Conservation (phyloP, 1,284 basidiomycete species). For the Termitomyces sp. region DNA sequence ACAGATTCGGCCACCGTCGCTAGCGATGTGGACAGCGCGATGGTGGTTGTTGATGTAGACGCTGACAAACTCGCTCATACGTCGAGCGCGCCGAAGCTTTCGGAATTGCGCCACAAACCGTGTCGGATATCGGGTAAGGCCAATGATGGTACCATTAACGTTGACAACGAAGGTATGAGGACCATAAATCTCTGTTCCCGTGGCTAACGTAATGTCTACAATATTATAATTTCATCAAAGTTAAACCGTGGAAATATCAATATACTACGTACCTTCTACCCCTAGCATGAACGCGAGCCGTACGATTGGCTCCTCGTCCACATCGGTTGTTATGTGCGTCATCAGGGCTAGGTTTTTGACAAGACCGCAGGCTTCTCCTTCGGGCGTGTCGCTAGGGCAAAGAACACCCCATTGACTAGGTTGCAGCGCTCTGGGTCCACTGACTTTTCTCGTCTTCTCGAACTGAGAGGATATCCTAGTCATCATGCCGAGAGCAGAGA, state of each 20-base stretch:
- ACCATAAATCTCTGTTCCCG: constrained; percentile 94
- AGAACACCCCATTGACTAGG: constrained; percentile 99
- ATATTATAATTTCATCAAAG: constrained; percentile 16
- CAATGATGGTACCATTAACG: constrained; percentile 95
- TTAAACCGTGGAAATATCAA: constrained; percentile 4
- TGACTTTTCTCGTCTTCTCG: constrained; percentile 99
- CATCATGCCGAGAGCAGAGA: constrained; percentile 99
- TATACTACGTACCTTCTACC: constrained; percentile 69
- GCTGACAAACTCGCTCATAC: constrained; percentile 95
- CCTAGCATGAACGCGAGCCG: constrained; percentile 91
- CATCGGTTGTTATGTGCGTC: constrained; percentile 99
- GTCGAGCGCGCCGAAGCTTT: constrained; percentile 85
- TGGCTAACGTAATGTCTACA: constrained; percentile 86
- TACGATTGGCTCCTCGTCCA: constrained; percentile 93
- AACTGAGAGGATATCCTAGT: constrained; percentile 98
- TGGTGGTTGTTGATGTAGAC: constrained; percentile 98
- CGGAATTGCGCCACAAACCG: constrained; percentile 91
- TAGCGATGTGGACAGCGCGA: constrained; percentile 91
- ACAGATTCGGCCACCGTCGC: constrained; percentile 97
- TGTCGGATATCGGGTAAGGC: constrained; percentile 82
- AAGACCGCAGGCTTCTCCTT: constrained; percentile 98
- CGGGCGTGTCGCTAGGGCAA: constrained; percentile 97
- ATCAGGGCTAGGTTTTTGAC: constrained; percentile 99
- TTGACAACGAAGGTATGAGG: constrained; percentile 92
- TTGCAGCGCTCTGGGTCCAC: constrained; percentile 94